These are phyloP conservation scores for Acacia acuminata DNA, from an alignment of 306 rosid species.

Conservation along the genomic window DNA sequence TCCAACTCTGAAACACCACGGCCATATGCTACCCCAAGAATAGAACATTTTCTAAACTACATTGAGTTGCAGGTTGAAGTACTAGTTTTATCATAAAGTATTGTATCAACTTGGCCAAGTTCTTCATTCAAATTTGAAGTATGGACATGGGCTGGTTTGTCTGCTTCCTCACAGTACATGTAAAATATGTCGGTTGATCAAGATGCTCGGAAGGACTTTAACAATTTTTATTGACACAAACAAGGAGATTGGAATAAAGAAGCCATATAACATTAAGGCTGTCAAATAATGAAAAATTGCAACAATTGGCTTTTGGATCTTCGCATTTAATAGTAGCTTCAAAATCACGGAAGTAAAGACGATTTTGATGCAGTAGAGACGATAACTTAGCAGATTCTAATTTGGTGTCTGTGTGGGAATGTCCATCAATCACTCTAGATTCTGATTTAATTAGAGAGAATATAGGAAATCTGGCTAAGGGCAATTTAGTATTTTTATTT, in stretches of 20 bases:
- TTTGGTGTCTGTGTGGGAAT: no score
- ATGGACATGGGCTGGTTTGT: constrained; percentile 84
- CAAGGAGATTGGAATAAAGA: constrained; percentile 87
- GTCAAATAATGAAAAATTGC: constrained; percentile 70
- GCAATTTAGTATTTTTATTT: neutral
- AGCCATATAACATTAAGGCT: constrained; percentile 71
- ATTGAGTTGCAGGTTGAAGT: constrained; percentile 96
- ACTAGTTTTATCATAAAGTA: constrained; percentile 97
- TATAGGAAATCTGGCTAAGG: neutral
- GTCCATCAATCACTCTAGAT: no score
- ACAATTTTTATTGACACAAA: constrained; percentile 90
- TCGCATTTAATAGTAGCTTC: constrained; percentile 78
- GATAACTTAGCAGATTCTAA: no score
- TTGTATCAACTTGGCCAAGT: constrained; percentile 98
- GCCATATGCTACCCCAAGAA: constrained; percentile 95
- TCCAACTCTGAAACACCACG: constrained; percentile 84
- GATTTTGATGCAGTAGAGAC: neutral
- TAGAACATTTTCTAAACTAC: constrained; percentile 93
- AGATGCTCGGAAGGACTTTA: constrained; percentile 86
- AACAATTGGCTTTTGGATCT: constrained; percentile 92
- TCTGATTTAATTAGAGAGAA: neutral
- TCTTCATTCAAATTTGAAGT: constrained; percentile 98
- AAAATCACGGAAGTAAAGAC: constrained; percentile 43
- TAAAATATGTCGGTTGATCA: constrained; percentile 82
- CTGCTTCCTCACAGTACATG: constrained; percentile 87